Percentiles rank a stretch among this genome's conserved stretches.
Conservation (phyloP, 2,329 filamentous ascomycete species). For the Pseudodiploospora longispora region DNA sequence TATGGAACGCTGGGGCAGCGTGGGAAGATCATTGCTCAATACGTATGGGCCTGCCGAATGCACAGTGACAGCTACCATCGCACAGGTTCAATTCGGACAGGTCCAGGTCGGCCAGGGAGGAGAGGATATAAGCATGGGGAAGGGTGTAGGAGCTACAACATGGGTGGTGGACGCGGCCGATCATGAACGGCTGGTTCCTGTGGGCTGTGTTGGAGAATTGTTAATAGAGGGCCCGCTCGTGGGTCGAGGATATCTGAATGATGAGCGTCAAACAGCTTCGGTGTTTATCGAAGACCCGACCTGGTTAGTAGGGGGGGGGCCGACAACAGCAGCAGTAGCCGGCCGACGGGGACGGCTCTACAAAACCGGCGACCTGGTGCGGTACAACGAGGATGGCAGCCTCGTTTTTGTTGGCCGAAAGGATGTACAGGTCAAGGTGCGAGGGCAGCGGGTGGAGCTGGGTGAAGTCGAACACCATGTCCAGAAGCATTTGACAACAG, state of each 20-base stretch:
- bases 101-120: background rate
- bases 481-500: background rate
- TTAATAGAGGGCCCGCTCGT: constrained; percentile 10
- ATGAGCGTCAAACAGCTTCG: constrained; percentile 8
- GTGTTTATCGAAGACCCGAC: constrained; percentile 17
- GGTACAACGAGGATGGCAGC: background rate
- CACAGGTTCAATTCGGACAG: background rate
- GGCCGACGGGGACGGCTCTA: constrained; percentile 17
- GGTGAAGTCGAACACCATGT: constrained; percentile 9
- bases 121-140: background rate
- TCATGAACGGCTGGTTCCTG: constrained; percentile 3
- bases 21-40: constrained; percentile 2
- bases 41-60: constrained; percentile 6
- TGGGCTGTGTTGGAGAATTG: constrained; percentile 10
- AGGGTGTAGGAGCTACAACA: constrained; percentile 5
- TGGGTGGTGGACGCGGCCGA: constrained; percentile 9
- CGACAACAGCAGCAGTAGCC: constrained; percentile 4
- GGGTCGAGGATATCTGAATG: constrained; percentile 10
- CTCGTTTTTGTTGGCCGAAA: constrained; percentile 1
- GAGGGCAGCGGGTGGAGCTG: constrained; percentile 42
- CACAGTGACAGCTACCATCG: background rate
- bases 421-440: constrained; percentile 2
- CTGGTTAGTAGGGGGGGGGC: constrained; percentile 23
- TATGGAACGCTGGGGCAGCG: constrained; percentile 1
- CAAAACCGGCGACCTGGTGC: constrained; percentile 23